Evolutionary conservation across 2,329 filamentous ascomycete species (phyloP).

Genomic region (Sporothrix inflata): DNA sequence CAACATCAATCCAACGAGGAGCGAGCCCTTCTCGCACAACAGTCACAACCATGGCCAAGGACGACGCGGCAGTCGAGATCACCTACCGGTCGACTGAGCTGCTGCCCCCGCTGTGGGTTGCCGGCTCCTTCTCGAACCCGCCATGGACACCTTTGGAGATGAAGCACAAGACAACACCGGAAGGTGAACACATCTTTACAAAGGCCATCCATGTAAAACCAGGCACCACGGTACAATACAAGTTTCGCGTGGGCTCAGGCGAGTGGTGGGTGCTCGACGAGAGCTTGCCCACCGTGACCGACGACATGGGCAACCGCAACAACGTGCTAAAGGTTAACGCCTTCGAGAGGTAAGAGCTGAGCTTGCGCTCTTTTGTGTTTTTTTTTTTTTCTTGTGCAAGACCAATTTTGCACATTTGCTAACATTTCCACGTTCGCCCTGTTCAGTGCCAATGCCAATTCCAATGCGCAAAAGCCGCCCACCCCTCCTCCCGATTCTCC

Average conservation of each 20-base stretch:
- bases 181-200: conserved; percentile 61
- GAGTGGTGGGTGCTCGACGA: conserved; percentile 75
- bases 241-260: conserved; percentile 68
- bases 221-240: conserved; percentile 70
- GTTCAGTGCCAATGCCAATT: neutral
- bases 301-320: conserved; percentile 53
- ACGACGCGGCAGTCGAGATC: conserved; percentile 56
- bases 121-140: conserved; percentile 68
- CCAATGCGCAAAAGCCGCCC: conserved; percentile 26
- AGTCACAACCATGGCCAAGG: conserved; percentile 40
- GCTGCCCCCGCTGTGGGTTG: conserved; percentile 69
- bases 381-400: too few species aligned
- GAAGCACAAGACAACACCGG: conserved; percentile 54
- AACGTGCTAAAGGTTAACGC: conserved; percentile 48
- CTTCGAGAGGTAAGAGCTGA: conserved; percentile 26
- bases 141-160: conserved; percentile 71
- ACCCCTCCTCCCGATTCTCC: conserved; percentile 34
- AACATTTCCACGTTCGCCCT: neutral
- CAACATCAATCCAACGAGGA: neutral
- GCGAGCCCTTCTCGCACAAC: neutral
- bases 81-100: conserved; percentile 63
- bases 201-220: conserved; percentile 59
- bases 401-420: neutral
- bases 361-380: too few species aligned
- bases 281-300: conserved; percentile 55